Conservation (phyloP, 208 protist species). For the Acanthamoeba triangularis region DNA sequence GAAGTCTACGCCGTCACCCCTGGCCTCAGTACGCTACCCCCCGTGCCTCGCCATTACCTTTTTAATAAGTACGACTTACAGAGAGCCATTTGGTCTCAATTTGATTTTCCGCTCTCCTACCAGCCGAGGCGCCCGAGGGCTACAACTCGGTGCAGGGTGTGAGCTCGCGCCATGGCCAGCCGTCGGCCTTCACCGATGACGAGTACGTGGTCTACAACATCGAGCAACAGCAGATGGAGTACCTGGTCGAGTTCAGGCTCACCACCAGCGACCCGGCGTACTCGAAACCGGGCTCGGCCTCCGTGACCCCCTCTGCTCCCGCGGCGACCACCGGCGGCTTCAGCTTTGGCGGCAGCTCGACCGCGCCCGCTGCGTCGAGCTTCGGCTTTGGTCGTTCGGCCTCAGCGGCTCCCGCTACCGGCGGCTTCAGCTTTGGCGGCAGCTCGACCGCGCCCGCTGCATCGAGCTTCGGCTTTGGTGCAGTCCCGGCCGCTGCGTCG, state of each 20-base stretch:
- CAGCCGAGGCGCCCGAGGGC: constrained; percentile 55
- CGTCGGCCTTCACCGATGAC: constrained; percentile 75
- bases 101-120: not conserved
- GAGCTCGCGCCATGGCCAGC: not conserved
- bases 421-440: too few relatives aligned
- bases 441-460: too few relatives aligned
- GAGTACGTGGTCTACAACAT: constrained; percentile 81
- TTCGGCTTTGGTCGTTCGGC: too few relatives aligned
- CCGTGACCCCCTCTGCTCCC: not conserved
- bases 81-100: not conserved
- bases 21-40: not conserved
- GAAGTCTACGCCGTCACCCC: not conserved
- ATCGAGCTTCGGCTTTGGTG: too few relatives aligned
- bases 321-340: not conserved
- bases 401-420: too few relatives aligned
- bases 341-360: not conserved
- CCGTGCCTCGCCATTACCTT: not conserved
- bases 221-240: constrained; percentile 80
- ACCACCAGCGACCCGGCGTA: not conserved
- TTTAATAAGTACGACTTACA: not conserved
- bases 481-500: not conserved
- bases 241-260: constrained; percentile 80
- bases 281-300: not conserved
- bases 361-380: not conserved
- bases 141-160: constrained; percentile 79